These are phyloP conservation scores for Hyphopichia wangnamkhiaoensis DNA, from an alignment of 1,139 yeast genomes.

Conservation along the genomic window DNA sequence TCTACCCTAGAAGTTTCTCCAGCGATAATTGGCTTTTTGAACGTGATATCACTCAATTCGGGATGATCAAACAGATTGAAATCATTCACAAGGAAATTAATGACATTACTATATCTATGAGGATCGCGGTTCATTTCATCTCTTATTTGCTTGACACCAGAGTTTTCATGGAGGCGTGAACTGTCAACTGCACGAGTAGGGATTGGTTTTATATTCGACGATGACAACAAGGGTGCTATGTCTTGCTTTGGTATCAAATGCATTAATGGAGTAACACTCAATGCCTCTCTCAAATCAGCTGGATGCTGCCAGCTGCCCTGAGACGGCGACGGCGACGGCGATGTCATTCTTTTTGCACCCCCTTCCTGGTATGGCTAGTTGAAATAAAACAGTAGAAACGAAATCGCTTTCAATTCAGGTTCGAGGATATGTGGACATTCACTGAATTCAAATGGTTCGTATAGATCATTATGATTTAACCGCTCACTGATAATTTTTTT, in stretches of 20 bases:
- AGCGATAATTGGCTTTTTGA: slow-evolving; percentile 11
- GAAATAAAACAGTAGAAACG: no score
- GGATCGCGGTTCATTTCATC: slow-evolving; percentile 15
- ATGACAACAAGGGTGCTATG: slow-evolving; percentile 21
- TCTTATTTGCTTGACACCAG: slow-evolving; percentile 8
- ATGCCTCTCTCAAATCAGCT: slow-evolving; percentile 21
- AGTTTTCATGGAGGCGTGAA: background rate
- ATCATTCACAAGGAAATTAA: slow-evolving; percentile 19
- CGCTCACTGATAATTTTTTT: background rate
- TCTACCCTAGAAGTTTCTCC: background rate
- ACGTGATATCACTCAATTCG: slow-evolving; percentile 17
- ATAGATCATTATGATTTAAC: background rate
- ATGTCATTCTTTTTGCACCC: no score
- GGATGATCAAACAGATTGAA: slow-evolving; percentile 15
- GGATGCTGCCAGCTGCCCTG: background rate
- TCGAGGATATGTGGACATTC: no score
- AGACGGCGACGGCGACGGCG: background rate
- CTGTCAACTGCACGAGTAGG: slow-evolving; percentile 4
- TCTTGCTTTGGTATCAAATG: slow-evolving; percentile 33
- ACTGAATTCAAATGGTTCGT: no score
- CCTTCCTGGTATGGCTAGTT: no score
- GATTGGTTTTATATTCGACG: slow-evolving; percentile 10
- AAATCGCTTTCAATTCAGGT: no score
- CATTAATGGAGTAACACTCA: slow-evolving; percentile 28
- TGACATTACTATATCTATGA: slow-evolving; percentile 10